phyloP scores from a whole-genome alignment of 1,284 basidiomycete genomes.

The Ganoderma sinense region DNA sequence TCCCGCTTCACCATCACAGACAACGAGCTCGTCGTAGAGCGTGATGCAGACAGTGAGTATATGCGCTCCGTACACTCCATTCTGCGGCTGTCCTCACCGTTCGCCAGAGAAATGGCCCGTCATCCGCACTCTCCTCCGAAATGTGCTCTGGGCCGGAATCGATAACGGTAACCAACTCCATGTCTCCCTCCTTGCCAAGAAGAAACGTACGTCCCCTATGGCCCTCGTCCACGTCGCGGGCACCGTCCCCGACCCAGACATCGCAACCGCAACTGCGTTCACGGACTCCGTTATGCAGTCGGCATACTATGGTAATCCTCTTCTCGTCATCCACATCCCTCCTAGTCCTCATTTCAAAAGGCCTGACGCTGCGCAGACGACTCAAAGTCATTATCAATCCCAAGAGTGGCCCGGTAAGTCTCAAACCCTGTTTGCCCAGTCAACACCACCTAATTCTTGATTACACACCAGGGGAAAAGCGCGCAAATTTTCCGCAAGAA shows the following conservation, averaged over 20 bases:
- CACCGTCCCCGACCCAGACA: conserved; percentile 46
- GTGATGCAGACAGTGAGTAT: conserved; percentile 35
- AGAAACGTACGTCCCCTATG: conserved; percentile 46
- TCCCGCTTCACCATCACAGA: conserved; percentile 41
- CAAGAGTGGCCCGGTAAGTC: conserved; percentile 72
- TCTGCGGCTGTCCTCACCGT: neutral
- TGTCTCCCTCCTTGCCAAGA: conserved; percentile 53
- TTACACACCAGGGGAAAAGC: conserved; percentile 69
- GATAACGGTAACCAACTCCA: conserved; percentile 46
- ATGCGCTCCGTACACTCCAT: neutral
- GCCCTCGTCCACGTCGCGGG: conserved; percentile 53
- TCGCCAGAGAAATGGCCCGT: conserved; percentile 37
- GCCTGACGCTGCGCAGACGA: conserved; percentile 54
- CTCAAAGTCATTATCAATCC: conserved; percentile 90
- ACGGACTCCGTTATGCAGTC: conserved; percentile 59
- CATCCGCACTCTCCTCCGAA: conserved; percentile 48
- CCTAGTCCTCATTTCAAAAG: conserved; percentile 42
- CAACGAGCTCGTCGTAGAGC: conserved; percentile 40
- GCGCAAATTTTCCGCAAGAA: conserved; percentile 64
- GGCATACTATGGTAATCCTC: conserved; percentile 66
- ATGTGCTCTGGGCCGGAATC: conserved; percentile 59
- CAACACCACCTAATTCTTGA: neutral
- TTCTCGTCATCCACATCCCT: conserved; percentile 17
- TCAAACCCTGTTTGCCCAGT: neutral
- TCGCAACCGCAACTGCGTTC: conserved; percentile 59